Base-by-base conservation (phyloP, 2,329 filamentous ascomycete genomes). In the Ophiostoma sp. region DNA sequence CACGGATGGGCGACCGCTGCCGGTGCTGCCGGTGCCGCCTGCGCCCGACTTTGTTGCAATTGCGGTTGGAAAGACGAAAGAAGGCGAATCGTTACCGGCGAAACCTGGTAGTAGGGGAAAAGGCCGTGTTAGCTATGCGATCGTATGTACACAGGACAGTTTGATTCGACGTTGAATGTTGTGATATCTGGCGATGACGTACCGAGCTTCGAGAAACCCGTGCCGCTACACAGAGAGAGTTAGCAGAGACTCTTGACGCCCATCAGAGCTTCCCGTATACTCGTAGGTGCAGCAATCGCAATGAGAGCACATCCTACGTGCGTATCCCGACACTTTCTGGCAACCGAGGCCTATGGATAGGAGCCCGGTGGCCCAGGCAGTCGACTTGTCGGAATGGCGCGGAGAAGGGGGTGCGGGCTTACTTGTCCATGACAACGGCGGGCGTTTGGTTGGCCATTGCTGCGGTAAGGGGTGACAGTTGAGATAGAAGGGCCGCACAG, bases 391-490 rank as follows among this genome's bases (percentile, higher is more conserved):
- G 67, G 65, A 66, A 36, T 67, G 69, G 72, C 73, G 71, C 69
- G 75, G 74, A 71, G 70, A 66, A 69, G 63, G 67, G 60, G 64
- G 40, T n/a, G 66, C 40, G 42, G 12, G 86, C 92, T 82, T 89
- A 97, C 95, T 99, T 99, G 95, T 99, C 95, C 94, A 99, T 99
- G 92, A 99, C 95, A 97, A 99, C 95, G 91, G 95, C 95, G 76
- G 95, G 95, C 79, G 95, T 98, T 88, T 98, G 94, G 83, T 91
- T 90, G 78, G 95, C 94, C 95, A 99, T 99, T 75, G 78, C 83
- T 78, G 76, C 73, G 70, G 66, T 66, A 27, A 44, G 42, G 41
- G 44, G 60, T 63, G 67, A 18, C 40, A 65, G 66, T 38, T 27
- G 47, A 67, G 64, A 63, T 9, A 12, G n/a, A 66, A 70, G 65